phyloP scores from a whole-genome alignment of 202 grass and related monocot genomes.

The Musa balbisiana region DNA sequence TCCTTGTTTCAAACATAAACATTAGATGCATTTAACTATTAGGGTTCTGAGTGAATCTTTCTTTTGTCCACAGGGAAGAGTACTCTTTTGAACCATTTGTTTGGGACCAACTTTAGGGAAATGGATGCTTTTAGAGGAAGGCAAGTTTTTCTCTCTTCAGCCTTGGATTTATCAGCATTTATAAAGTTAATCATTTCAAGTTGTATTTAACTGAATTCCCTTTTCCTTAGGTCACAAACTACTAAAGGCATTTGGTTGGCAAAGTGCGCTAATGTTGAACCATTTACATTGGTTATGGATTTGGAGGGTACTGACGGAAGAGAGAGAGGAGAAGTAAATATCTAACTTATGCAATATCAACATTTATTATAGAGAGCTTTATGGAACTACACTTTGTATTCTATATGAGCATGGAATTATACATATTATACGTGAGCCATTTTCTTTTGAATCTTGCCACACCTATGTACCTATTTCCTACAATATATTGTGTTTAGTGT shows the following conservation, averaged over 20 bases:
- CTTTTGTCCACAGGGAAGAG: slow-evolving; percentile 10
- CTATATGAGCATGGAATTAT: no score
- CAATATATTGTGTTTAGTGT: no score
- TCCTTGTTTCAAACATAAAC: not conserved
- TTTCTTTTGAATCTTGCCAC: no score
- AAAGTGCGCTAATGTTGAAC: slow-evolving; percentile 5
- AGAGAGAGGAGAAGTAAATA: slow-evolving; percentile 8
- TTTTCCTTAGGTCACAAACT: slow-evolving; percentile 8
- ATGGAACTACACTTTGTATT: no score
- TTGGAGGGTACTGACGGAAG: slow-evolving; percentile 5
- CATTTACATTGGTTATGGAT: slow-evolving; percentile 16
- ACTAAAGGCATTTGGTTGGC: slow-evolving; percentile 20
- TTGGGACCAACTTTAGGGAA: slow-evolving; percentile 6
- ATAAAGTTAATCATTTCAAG: not conserved
- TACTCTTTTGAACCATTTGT: slow-evolving; percentile 20
- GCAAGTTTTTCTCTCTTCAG: not conserved
- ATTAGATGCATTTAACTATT: not conserved
- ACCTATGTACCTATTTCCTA: no score
- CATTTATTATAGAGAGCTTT: no score
- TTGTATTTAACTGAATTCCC: not conserved
- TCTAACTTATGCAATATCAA: not conserved
- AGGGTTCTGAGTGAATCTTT: not conserved
- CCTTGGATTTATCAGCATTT: not conserved
- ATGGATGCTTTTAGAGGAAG: slow-evolving; percentile 14
- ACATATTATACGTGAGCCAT: no score